Percentiles rank a stretch among this genome's conserved stretches.
Conservation (phyloP, 306 rosid genomes). For the Phaseolus lunatus region DNA sequence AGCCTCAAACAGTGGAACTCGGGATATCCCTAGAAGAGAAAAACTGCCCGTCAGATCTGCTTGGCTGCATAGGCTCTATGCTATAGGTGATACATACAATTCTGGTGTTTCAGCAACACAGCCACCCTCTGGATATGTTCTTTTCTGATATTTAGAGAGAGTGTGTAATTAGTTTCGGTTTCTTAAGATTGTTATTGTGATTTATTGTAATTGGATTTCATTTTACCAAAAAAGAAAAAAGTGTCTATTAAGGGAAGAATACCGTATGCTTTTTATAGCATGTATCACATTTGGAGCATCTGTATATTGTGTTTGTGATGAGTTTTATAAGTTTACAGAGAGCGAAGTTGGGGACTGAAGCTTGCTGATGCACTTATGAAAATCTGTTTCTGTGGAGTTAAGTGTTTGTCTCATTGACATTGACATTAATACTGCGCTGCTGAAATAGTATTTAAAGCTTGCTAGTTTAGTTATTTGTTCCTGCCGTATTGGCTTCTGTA, state of each 20-base stretch:
- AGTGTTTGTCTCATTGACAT: neutral
- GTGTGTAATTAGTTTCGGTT: constrained; percentile 42
- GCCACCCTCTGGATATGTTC: constrained; percentile 45
- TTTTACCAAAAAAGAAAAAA: constrained; percentile 35
- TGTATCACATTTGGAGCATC: constrained; percentile 32
- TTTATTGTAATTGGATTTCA: constrained; percentile 49
- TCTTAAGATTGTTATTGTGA: constrained; percentile 40
- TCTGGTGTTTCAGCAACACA: constrained; percentile 39
- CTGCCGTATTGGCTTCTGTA: constrained; percentile 1
- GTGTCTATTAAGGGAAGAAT: constrained; percentile 18
- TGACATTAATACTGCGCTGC: constrained; percentile 10
- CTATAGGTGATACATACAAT: constrained; percentile 45
- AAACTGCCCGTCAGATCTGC: constrained; percentile 42
- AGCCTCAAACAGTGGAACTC: constrained; percentile 20
- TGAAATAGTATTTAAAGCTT: neutral
- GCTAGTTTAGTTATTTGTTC: neutral
- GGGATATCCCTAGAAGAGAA: constrained; percentile 29
- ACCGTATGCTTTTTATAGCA: neutral
- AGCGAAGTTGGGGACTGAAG: constrained; percentile 26
- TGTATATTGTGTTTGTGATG: constrained; percentile 43
- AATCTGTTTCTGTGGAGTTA: neutral
- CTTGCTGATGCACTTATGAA: constrained; percentile 24
- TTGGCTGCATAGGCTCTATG: constrained; percentile 51
- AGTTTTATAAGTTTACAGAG: constrained; percentile 36
- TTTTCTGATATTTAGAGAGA: constrained; percentile 41